Conservation (phyloP, 352 stramenopile species). For the Pythium dissimile region DNA sequence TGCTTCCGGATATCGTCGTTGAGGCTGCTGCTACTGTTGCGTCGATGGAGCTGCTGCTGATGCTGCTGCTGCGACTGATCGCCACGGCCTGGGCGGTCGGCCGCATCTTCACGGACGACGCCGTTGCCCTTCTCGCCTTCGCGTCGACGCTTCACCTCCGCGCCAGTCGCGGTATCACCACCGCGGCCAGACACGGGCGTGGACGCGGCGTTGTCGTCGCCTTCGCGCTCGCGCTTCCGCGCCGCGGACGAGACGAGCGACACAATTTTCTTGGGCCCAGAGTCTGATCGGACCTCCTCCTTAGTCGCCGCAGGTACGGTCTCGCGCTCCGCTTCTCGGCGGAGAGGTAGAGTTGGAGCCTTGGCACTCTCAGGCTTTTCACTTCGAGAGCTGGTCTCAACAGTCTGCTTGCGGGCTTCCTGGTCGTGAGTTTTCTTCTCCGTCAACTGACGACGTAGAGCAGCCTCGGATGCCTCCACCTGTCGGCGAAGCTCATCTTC, state of each 20-base stretch:
- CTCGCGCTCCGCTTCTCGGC: conserved; percentile 5
- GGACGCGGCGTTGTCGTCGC: background rate
- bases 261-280: conserved; percentile 60
- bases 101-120: conserved; percentile 11
- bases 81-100: conserved; percentile 1
- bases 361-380: conserved; percentile 8
- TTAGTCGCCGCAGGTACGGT: background rate
- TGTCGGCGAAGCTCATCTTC: conserved; percentile 28
- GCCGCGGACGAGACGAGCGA: conserved; percentile 52
- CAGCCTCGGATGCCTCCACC: conserved; percentile 46
- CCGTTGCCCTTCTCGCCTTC: conserved; percentile 26
- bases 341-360: background rate
- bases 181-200: background rate
- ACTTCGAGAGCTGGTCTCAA: background rate
- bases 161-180: conserved; percentile 9
- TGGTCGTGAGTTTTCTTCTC: conserved; percentile 59
- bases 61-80: conserved; percentile 11
- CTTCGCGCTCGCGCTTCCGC: conserved; percentile 71
- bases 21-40: conserved; percentile 26
- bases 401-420: background rate
- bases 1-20: conserved; percentile 55
- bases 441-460: conserved; percentile 35
- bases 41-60: conserved; percentile 11
- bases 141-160: conserved; percentile 47
- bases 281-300: conserved; percentile 17